Conservation (phyloP, 2,329 filamentous ascomycete species). For the Dothistroma pini region DNA sequence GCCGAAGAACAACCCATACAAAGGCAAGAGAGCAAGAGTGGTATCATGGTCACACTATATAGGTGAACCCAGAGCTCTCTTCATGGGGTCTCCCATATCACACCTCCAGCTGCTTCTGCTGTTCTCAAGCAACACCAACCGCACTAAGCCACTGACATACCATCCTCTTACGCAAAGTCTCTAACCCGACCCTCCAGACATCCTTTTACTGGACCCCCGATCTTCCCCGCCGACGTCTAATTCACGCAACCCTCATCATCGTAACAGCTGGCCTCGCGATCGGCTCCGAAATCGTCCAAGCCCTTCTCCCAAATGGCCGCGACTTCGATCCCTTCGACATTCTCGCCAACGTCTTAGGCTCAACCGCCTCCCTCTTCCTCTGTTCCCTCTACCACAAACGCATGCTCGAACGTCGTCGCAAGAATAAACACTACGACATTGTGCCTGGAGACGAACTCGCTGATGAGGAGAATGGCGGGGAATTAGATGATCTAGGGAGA, state of each 20-base stretch:
- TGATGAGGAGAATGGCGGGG: slow-evolving; percentile 36
- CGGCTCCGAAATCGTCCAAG: slow-evolving; percentile 73
- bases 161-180: background rate
- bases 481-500: slow-evolving; percentile 52
- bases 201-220: slow-evolving; percentile 96
- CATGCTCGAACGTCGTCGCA: slow-evolving; percentile 84
- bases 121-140: background rate
- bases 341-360: slow-evolving; percentile 80
- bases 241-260: slow-evolving; percentile 77
- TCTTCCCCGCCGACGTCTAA: slow-evolving; percentile 75
- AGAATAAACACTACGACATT: slow-evolving; percentile 66
- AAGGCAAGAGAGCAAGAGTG: background rate
- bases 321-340: slow-evolving; percentile 78
- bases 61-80: too few relatives aligned
- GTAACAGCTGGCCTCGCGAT: slow-evolving; percentile 71
- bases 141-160: background rate
- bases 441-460: slow-evolving; percentile 59
- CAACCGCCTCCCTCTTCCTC: slow-evolving; percentile 64
- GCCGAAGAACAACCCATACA: background rate
- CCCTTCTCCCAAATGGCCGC: slow-evolving; percentile 59
- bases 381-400: slow-evolving; percentile 92
- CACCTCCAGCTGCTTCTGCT: too few relatives aligned
- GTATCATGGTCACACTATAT: background rate
- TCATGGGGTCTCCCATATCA: too few relatives aligned
- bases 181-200: slow-evolving; percentile 18